These are phyloP conservation scores for Choricystis sp. DNA, from an alignment of 139 green algal species.

Conservation along the genomic window DNA sequence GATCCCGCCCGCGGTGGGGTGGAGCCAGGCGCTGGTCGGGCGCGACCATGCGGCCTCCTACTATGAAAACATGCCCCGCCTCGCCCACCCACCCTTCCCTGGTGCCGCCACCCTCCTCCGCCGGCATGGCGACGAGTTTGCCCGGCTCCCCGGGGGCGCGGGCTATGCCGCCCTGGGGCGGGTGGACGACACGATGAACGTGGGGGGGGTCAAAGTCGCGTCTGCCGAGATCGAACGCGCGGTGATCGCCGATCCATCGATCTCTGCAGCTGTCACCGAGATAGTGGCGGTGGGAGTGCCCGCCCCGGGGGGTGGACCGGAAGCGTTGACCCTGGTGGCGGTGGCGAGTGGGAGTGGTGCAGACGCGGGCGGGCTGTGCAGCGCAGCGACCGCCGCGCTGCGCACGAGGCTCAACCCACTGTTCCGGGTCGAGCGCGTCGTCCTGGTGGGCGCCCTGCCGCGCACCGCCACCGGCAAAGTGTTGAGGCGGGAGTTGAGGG, in stretches of 20 bases:
- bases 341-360: constrained; percentile 19
- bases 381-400: constrained; percentile 24
- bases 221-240: constrained; percentile 75
- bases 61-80: constrained; percentile 70
- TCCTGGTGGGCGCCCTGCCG: constrained; percentile 39
- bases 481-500: constrained; percentile 59
- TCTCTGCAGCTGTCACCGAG: constrained; percentile 24
- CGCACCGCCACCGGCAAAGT: constrained; percentile 85
- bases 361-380: background rate
- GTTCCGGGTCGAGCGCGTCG: constrained; percentile 62
- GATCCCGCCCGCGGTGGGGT: constrained; percentile 51
- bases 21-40: constrained; percentile 70
- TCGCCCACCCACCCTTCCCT: background rate
- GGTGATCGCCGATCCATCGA: constrained; percentile 27
- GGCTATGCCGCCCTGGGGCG: constrained; percentile 58
- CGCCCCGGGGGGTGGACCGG: constrained; percentile 51
- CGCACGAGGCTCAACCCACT: constrained; percentile 69
- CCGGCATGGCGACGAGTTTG: constrained; percentile 78
- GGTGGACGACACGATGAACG: constrained; percentile 94
- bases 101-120: constrained; percentile 25
- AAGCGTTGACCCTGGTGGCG: constrained; percentile 66
- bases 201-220: constrained; percentile 75
- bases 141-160: constrained; percentile 26
- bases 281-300: constrained; percentile 63
- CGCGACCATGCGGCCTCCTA: constrained; percentile 64